Conservation (phyloP, 345 rosid species). For the Erysimum cheiranthoides region DNA sequence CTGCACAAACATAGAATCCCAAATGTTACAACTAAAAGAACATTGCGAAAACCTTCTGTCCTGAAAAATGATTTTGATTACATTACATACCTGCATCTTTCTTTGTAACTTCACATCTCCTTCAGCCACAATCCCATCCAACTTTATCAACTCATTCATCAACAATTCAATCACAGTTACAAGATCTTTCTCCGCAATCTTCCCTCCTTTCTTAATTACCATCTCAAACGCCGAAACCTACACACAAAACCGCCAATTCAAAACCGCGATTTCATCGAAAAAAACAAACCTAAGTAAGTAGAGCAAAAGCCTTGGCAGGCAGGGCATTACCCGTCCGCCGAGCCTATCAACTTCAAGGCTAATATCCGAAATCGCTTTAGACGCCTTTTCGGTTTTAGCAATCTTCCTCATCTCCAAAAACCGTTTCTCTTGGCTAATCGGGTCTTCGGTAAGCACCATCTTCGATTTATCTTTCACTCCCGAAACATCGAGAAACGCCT, state of each 20-base stretch:
- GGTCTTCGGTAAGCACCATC: slow-evolving; percentile 84
- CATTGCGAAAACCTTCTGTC: not conserved
- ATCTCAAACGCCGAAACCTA: slow-evolving; percentile 89
- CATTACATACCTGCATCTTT: slow-evolving; percentile 97
- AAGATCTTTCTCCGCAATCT: slow-evolving; percentile 75
- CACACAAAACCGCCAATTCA: slow-evolving; percentile 26
- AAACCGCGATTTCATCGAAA: not conserved
- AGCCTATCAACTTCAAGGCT: slow-evolving; percentile 91
- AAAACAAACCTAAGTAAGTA: not conserved
- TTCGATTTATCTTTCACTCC: slow-evolving; percentile 96
- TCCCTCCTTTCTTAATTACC: slow-evolving; percentile 72
- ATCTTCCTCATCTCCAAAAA: slow-evolving; percentile 78
- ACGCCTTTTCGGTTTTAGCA: slow-evolving; percentile 88
- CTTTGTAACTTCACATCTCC: slow-evolving; percentile 95
- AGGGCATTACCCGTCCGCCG: slow-evolving; percentile 70
- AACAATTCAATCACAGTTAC: slow-evolving; percentile 69
- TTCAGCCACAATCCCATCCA: slow-evolving; percentile 84
- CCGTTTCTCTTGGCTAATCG: slow-evolving; percentile 88
- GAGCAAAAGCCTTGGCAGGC: not conserved
- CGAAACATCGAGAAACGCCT: slow-evolving; percentile 74
- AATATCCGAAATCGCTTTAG: slow-evolving; percentile 86
- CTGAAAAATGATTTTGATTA: not conserved
- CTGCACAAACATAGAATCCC: slow-evolving; percentile 45
- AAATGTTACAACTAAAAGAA: slow-evolving; percentile 13
- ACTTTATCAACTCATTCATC: slow-evolving; percentile 92